Percentiles rank a stretch among this genome's conserved stretches.
Evolutionary conservation across 2,329 filamentous ascomycete genomes (phyloP).

Genomic region (Colletotrichum tofieldiae): DNA sequence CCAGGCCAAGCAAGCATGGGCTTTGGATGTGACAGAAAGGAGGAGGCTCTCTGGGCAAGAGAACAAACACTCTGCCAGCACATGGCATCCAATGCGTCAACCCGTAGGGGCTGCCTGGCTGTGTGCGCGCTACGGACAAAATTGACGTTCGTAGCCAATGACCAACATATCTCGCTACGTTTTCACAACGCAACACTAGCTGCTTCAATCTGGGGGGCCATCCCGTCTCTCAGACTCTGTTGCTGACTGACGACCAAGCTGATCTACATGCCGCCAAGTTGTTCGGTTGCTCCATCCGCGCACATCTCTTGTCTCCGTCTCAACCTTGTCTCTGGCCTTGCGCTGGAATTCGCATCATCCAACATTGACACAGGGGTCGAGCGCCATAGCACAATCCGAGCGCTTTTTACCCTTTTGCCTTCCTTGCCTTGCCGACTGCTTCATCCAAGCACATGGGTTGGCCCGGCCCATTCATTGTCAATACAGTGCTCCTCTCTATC

Average conservation of each 20-base stretch:
- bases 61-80: neutral
- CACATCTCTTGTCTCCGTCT: slow-evolving; percentile 26
- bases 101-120: neutral
- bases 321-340: slow-evolving; percentile 17
- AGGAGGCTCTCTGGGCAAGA: neutral
- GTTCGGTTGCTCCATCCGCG: slow-evolving; percentile 21
- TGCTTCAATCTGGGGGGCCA: neutral
- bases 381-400: slow-evolving; percentile 18
- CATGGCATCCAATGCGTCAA: neutral
- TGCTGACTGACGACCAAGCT: slow-evolving; percentile 10
- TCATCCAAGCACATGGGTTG: neutral
- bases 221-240: neutral
- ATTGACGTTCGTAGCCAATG: neutral
- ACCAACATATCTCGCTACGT: neutral
- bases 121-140: neutral
- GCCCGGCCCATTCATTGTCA: slow-evolving; percentile 11
- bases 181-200: neutral
- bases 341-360: slow-evolving; percentile 2
- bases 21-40: neutral
- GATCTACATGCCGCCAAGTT: slow-evolving; percentile 25
- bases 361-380: slow-evolving; percentile 30
- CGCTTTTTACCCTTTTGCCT: slow-evolving; percentile 10
- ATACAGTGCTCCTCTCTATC: neutral
- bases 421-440: neutral
- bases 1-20: slow-evolving; percentile 12